Evolutionary conservation across 345 rosid genomes (phyloP).

Genomic region (Hibiscus tridactylites): DNA sequence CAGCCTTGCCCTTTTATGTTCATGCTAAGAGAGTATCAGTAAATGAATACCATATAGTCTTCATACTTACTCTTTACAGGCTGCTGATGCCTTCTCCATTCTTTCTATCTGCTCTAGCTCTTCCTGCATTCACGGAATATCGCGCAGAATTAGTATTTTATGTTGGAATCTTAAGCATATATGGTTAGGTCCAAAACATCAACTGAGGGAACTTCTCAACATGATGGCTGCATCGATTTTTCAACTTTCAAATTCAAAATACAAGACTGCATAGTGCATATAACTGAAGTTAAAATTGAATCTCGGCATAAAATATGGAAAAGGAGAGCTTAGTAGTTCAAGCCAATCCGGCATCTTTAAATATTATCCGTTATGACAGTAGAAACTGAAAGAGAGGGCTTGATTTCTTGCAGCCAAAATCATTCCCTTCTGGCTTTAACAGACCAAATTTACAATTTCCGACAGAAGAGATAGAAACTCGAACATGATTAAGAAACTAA

Average conservation of each 20-base stretch:
- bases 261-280: background rate
- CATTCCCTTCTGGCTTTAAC: background rate
- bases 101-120: conserved; percentile 73
- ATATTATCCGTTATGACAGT: background rate
- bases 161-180: background rate
- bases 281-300: background rate
- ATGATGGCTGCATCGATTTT: background rate
- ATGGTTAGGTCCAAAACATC: background rate
- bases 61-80: conserved; percentile 59
- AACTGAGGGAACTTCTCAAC: background rate
- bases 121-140: conserved; percentile 36
- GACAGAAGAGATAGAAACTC: background rate
- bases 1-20: background rate
- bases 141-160: background rate
- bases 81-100: conserved; percentile 59
- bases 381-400: background rate
- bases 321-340: background rate
- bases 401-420: background rate
- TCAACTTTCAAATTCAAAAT: background rate
- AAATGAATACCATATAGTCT: background rate
- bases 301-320: background rate
- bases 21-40: background rate
- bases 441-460: background rate
- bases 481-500: background rate
- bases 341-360: background rate